Percentiles rank a stretch among this genome's conserved stretches.
Evolutionary conservation across 306 rosid species (phyloP).

Genomic region (Adenanthera pavonina): DNA sequence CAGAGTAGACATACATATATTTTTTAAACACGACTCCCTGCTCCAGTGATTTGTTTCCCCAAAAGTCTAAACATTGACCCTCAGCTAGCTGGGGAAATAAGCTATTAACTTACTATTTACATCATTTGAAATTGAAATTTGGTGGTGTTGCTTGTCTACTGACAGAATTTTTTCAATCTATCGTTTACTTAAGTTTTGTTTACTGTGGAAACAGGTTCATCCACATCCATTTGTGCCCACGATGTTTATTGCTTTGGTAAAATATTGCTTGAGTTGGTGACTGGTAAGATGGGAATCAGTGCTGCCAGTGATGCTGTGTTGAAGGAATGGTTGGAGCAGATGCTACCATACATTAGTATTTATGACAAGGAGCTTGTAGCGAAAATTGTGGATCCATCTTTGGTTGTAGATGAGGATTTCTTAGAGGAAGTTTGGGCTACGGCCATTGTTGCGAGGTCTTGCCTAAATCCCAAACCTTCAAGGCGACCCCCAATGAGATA

Average conservation of each 20-base stretch:
- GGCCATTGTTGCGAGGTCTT: conserved; percentile 94
- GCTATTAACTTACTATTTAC: not conserved
- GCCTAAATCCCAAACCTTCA: conserved; percentile 88
- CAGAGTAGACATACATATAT: no score
- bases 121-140: conserved; percentile 2
- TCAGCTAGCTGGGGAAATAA: not conserved
- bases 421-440: conserved; percentile 99
- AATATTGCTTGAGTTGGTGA: conserved; percentile 88
- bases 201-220: conserved; percentile 66
- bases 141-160: not conserved
- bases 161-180: not conserved
- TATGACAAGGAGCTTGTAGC: conserved; percentile 84
- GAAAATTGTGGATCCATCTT: conserved; percentile 82
- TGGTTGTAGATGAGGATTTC: conserved; percentile 89
- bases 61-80: not conserved
- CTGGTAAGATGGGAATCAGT: conserved; percentile 87
- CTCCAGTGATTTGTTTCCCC: no score
- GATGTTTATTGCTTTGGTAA: conserved; percentile 97
- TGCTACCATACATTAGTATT: conserved; percentile 72
- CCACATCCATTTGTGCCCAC: conserved; percentile 73
- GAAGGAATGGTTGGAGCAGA: conserved; percentile 72
- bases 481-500: conserved; percentile 91
- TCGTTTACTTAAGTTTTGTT: conserved; percentile 19
- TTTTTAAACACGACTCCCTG: not conserved
- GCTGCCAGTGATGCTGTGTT: conserved; percentile 60